A percentile compares a stretch with the other conserved stretches of the same genome.
phyloP scores from a whole-genome alignment of 129 eudicot genomes.

The Flaveria ramosissima region DNA sequence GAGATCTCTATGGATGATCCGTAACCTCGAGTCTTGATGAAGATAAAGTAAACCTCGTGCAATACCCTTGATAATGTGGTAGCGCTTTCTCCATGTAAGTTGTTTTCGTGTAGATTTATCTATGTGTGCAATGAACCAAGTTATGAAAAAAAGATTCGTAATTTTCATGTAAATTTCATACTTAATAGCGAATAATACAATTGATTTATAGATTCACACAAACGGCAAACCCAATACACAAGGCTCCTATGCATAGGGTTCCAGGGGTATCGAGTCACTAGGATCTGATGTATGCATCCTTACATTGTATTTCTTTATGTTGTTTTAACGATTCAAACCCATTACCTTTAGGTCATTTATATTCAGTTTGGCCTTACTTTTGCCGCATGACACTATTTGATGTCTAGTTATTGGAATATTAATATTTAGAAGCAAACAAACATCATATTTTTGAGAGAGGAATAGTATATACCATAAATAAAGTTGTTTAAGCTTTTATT shows the following conservation, averaged over 20 bases:
- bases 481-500: constrained; percentile 58
- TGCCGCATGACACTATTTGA: too few species aligned
- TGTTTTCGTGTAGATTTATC: constrained; percentile 45
- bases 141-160: background rate
- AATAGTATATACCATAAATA: constrained; percentile 47
- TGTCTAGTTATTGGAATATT: too few species aligned
- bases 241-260: too few species aligned
- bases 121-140: constrained; percentile 9
- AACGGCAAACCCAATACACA: too few species aligned
- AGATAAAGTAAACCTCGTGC: constrained; percentile 65
- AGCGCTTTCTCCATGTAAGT: constrained; percentile 53
- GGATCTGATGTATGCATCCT: too few species aligned
- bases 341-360: too few species aligned
- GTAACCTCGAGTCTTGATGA: constrained; percentile 58
- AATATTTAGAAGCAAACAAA: background rate
- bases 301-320: too few species aligned
- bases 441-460: background rate
- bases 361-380: too few species aligned
- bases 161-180: background rate
- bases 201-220: too few species aligned
- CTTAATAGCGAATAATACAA: background rate
- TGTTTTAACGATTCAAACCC: too few species aligned
- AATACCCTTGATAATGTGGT: constrained; percentile 53
- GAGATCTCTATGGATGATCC: constrained; percentile 61
- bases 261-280: too few species aligned